phyloP scores from a whole-genome alignment of 2,329 filamentous ascomycete genomes.

The Incumbomyces delicatus region DNA sequence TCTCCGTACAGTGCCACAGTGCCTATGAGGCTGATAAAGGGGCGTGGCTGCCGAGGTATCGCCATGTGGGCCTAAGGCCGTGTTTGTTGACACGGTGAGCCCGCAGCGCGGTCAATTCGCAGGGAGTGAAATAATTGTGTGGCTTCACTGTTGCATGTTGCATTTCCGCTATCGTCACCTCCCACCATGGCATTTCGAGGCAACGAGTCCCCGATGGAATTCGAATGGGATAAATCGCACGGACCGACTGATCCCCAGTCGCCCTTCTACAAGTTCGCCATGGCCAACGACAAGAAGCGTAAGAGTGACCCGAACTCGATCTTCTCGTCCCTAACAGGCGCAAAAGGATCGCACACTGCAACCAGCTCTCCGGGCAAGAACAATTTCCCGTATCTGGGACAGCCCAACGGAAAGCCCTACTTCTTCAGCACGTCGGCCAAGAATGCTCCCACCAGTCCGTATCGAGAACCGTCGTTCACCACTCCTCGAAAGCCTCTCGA shows the following conservation, averaged over 20 bases:
- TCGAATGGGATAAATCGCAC: conserved; percentile 36
- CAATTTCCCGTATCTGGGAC: conserved; percentile 36
- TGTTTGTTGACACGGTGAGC: too few relatives aligned
- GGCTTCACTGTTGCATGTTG: too few relatives aligned
- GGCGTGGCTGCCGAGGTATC: too few relatives aligned
- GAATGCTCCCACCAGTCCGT: conserved; percentile 26
- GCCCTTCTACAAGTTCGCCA: conserved; percentile 38
- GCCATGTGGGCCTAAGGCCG: too few relatives aligned
- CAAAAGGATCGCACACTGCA: conserved; percentile 29
- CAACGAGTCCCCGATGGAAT: conserved; percentile 42
- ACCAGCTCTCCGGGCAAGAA: conserved; percentile 42
- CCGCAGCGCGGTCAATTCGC: too few relatives aligned
- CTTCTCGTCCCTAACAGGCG: conserved; percentile 6
- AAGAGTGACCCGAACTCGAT: conserved; percentile 8
- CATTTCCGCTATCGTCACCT: background rate
- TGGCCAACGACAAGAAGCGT: conserved; percentile 35
- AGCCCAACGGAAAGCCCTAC: conserved; percentile 41
- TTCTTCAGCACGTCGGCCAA: conserved; percentile 34
- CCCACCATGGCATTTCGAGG: conserved; percentile 19
- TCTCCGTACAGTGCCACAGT: too few relatives aligned
- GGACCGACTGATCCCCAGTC: conserved; percentile 37
- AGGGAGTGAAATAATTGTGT: too few relatives aligned
- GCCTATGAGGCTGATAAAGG: too few relatives aligned
- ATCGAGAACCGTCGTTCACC: conserved; percentile 35
- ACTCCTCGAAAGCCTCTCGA: conserved; percentile 39